Percentiles rank a stretch among this genome's conserved stretches.
These are phyloP conservation scores for Linnemannia elongata DNA, from an alignment of 192 early-diverging fungal species.

Conservation along the genomic window DNA sequence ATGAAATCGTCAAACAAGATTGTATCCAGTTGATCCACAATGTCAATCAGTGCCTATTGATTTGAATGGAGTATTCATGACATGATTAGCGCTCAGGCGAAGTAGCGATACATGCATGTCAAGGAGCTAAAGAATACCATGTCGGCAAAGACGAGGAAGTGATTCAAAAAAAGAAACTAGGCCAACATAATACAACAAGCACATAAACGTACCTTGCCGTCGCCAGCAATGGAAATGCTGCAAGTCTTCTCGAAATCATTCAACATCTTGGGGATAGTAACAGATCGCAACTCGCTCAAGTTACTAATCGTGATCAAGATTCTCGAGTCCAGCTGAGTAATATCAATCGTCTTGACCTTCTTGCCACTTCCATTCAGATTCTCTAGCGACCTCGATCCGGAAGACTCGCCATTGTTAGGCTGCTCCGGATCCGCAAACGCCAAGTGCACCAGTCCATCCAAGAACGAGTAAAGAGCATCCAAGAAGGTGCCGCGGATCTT, in stretches of 20 bases:
- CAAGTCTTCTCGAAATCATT: slow-evolving; percentile 80
- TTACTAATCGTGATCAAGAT: slow-evolving; percentile 91
- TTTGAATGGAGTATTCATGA: not conserved
- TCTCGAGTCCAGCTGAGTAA: slow-evolving; percentile 68
- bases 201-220: slow-evolving; percentile 64
- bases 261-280: slow-evolving; percentile 83
- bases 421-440: slow-evolving; percentile 67
- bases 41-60: slow-evolving; percentile 75
- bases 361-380: slow-evolving; percentile 1
- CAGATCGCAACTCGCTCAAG: slow-evolving; percentile 77
- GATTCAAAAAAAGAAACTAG: not conserved
- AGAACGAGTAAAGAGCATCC: slow-evolving; percentile 78
- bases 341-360: slow-evolving; percentile 30
- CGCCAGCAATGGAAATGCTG: slow-evolving; percentile 67
- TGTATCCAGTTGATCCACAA: slow-evolving; percentile 81
- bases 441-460: slow-evolving; percentile 86
- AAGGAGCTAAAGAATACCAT: not conserved
- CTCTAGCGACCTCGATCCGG: slow-evolving; percentile 36
- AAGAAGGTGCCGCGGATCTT: slow-evolving; percentile 75
- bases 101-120: not conserved
- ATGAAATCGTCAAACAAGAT: slow-evolving; percentile 92
- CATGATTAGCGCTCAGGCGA: not conserved
- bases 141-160: not conserved
- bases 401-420: slow-evolving; percentile 20
- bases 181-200: not conserved